These are phyloP conservation scores for Arabis hirsuta DNA, from an alignment of 345 rosid species.

Conservation along the genomic window DNA sequence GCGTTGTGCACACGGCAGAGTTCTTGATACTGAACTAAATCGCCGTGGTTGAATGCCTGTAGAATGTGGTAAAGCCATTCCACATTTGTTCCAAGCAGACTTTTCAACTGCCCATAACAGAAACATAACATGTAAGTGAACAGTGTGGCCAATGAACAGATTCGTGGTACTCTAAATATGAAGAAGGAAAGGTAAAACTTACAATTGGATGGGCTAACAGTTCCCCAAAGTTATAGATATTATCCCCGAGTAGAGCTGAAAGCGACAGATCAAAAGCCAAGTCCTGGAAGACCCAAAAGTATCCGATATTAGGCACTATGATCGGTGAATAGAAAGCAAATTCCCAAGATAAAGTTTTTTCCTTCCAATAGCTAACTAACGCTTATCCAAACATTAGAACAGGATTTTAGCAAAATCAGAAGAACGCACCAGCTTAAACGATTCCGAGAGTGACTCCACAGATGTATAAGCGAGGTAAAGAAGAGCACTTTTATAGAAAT, in stretches of 20 bases:
- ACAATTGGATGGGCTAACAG: constrained; percentile 98
- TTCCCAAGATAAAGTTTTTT: not conserved
- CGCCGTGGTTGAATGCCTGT: constrained; percentile 89
- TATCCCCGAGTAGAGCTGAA: constrained; percentile 94
- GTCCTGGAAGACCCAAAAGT: constrained; percentile 56
- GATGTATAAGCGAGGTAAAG: constrained; percentile 49
- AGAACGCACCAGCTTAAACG: constrained; percentile 42
- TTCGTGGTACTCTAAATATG: not conserved
- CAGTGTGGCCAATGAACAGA: not conserved
- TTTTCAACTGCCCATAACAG: constrained; percentile 65
- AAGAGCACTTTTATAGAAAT: constrained; percentile 47
- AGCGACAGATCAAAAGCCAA: constrained; percentile 96
- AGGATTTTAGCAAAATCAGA: not conserved
- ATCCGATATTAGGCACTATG: not conserved
- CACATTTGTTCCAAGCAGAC: constrained; percentile 80
- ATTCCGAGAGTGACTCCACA: constrained; percentile 47
- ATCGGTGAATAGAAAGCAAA: not conserved
- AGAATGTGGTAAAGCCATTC: constrained; percentile 97
- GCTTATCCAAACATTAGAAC: not conserved
- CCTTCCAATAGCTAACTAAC: not conserved
- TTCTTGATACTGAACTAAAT: constrained; percentile 80
- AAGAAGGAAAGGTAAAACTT: constrained; percentile 36
- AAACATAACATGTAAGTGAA: constrained; percentile 23
- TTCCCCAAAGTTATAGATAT: constrained; percentile 97
- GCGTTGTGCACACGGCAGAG: constrained; percentile 80